Evolutionary conservation across 202 grass and related monocot species (phyloP), one percentile per base, ranked within the genome.

Genomic region (Bolboschoenoplectus hybrid): DNA sequence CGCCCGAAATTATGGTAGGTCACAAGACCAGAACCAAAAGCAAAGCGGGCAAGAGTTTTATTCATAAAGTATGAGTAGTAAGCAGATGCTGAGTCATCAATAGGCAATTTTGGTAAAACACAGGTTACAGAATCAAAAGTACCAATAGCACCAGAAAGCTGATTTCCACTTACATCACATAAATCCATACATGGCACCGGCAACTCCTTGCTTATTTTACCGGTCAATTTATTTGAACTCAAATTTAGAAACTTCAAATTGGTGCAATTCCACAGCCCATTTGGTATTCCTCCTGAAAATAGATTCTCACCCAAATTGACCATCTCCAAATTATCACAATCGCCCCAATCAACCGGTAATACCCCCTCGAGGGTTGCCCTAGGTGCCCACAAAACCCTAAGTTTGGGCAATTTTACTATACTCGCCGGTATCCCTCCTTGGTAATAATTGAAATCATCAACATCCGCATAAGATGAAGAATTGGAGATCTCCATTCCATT

Each of bases 1-100:
- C 66, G 63, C n/a, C 89, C 85, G 87, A 98, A 98, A 81, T 92
- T 98, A 93, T 98, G 96, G 84, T 90, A 98, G 70, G 90, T 89
- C 34, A 83, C 85, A 86, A 92, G 76, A 88, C 87, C 93, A 0
- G 4, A 43, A 68, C 32, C 84, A 56, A 67, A 70, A 50, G 86
- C 43, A 41, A 98, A 89, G n/a, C 86, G 81, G 38, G 79, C 88
- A 53, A 87, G 80, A 6, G 80, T 87, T 62, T 87, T 89, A 86
- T 90, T 90, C 32, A 67, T 56, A 44, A 94, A 91, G 41, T 84
- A 92, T 50, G 93, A 90, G 82, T 80, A 87, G 85, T 98, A 96
- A 88, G 89, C 90, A n/a, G 84, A 90, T 60, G 86, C 88, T 11
- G 91, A 62, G 12, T 91, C 87, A 88, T 92, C 91, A 35, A 64